Evolutionary conservation across 148 eudicot genomes (phyloP), one percentile per base, ranked within the genome.

Genomic region (Cornus florida): DNA sequence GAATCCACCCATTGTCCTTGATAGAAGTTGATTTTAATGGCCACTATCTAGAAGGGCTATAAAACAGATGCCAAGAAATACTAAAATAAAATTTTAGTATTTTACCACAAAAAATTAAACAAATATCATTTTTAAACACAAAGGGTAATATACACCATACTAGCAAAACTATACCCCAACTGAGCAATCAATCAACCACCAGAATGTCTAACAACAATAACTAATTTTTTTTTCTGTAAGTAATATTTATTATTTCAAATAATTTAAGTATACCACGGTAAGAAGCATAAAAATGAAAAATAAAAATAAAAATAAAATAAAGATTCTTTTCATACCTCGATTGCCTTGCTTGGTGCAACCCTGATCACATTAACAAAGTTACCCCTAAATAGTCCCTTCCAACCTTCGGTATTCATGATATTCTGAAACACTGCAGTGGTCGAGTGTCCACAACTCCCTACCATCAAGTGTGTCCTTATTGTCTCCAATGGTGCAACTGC

Each of bases 381-480:
- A 8, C 99, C 99, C 84, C 94, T 83, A 83, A 96, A 97, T 85
- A 94, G 84, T 35, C 99, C 99, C 41, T 77, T 85, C 99, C 99
- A 94, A 13, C 98, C 99, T 82, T 97, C 99, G 70, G 84, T 91
- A 60, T 92, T 80, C 93, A 97, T 94, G 70, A 97, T 94, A 83
- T 86, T 86, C 39, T 86, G 71, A 75, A 97, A 94, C 76, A 97
- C 99, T 81, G 94, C 98, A 22, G 81, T 79, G 22, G 89, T 86
- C 3, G 99, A 97, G 77, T 86, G 88, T 17, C 99, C 99, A 89
- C 94, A 87, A 65, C 95, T 97, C 43, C 99, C 99, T 78, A 97
- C 98, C 99, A 97, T 97, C 91, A 97, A 92, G 89, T 94, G 98
- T 32, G 99, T 97, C 86, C 98, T 90, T 71, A 97, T 97, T 0